Conservation (phyloP, 441 rosid species). For the Hypseocharis bilobata region DNA sequence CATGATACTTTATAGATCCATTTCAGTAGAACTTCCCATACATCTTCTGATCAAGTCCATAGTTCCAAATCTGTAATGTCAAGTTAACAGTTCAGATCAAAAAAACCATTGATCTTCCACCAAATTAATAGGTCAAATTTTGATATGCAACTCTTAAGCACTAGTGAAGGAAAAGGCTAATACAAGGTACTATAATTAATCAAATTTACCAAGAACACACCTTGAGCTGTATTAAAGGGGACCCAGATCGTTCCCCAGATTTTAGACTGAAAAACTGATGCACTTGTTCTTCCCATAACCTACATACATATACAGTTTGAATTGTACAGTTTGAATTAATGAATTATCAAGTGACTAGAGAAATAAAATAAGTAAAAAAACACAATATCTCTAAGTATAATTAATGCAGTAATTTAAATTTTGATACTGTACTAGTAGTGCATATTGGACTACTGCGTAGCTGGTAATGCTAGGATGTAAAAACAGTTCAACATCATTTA, state of each 20-base stretch:
- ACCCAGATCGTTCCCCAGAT: slow-evolving; percentile 34
- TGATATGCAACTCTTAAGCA: neutral
- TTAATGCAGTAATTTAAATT: no score
- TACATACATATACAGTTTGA: slow-evolving; percentile 25
- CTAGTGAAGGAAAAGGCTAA: neutral
- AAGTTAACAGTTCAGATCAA: neutral
- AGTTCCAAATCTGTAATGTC: neutral
- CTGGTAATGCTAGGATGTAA: no score
- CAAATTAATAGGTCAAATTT: neutral
- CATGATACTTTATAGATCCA: no score
- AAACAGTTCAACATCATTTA: no score
- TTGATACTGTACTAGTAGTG: no score
- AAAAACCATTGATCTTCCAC: neutral
- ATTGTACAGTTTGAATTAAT: slow-evolving; percentile 8
- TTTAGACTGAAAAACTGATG: slow-evolving; percentile 31
- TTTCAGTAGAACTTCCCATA: no score
- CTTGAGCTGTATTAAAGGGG: slow-evolving; percentile 42
- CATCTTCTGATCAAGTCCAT: no score
- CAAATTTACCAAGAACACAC: slow-evolving; percentile 12
- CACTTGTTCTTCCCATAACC: slow-evolving; percentile 55
- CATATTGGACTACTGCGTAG: no score
- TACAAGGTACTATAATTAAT: neutral
- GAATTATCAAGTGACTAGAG: slow-evolving; percentile 9
- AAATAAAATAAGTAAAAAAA: slow-evolving; percentile 9
- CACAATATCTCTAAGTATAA: neutral